Base-by-base conservation (phyloP, 2,329 filamentous ascomycete species). In the Pseudopithomyces maydicus region DNA sequence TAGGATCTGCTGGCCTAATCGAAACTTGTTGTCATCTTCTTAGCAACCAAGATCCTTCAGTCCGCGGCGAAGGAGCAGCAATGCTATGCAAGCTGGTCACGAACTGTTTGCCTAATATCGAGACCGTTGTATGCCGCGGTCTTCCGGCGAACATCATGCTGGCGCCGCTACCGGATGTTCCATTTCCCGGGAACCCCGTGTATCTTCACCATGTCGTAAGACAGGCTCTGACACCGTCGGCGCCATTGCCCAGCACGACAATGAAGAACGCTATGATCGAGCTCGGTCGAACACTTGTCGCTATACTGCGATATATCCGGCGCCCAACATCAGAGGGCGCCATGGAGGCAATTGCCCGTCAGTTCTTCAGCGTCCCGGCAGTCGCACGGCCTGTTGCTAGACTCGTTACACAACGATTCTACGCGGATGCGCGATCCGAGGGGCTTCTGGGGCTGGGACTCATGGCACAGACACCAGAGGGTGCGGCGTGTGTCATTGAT, bases 261-360 rank as follows among this genome's bases (percentile, higher is more conserved):
- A 75, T 76, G 72, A 76, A 74, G 56, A 74, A 74, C n/a, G 60
- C 71, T n/a, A 69, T 66, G 60, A 67, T 76, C 33, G 74, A 76
- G 58, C 59, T 73, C 12, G 69, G 68, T 1, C 62, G 70, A 1
- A 67, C 65, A 6, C 66, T 74, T 5, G 60, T 74, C n/a, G 59
- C 65, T 17, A 67, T 71, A 6, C 55, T 72, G 8, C 52, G 68
- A 20, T 67, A 64, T 42, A 55, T 70, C 5, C 56, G 60, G 3
- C 65, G 59, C 39, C 23, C 62, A 14, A 55, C 63, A 22, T 46
- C 62, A 22, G 64, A 66, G 38, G 64, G 66, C 39, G 64, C 72
- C 15, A 56, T 65, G 14, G 64, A 69, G 45, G 61, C 64, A 36
- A 57, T 72, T 7, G 52, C 64, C 23, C 55, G 63, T 39, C 59